Evolutionary conservation across 73 alveolate species (phyloP).

Genomic region (Uronychia binucleata): DNA sequence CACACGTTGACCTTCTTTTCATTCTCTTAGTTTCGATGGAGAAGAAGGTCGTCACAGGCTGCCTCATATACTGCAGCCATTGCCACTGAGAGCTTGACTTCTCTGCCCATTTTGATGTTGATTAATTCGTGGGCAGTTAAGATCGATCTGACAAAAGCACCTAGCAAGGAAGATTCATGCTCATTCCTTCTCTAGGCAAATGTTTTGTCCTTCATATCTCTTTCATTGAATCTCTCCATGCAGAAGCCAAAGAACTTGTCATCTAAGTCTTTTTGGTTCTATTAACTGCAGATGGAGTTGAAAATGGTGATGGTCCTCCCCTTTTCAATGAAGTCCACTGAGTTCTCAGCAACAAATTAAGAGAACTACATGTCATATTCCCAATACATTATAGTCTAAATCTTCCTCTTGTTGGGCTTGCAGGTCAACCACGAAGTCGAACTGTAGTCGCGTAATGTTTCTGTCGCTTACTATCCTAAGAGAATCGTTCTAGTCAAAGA

Average conservation of each 20-base stretch:
- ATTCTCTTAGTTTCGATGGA: not conserved
- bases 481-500: not conserved
- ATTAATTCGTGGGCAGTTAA: not conserved
- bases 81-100: not conserved
- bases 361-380: not conserved
- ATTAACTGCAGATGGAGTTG: not conserved
- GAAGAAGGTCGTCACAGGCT: not conserved
- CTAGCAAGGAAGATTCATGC: not conserved
- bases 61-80: not conserved
- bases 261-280: not conserved
- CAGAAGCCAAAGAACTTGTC: not conserved
- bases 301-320: not conserved
- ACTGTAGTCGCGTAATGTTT: not conserved
- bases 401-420: not conserved
- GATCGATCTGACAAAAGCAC: not conserved
- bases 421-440: not conserved
- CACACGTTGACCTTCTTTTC: no score
- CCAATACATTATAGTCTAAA: not conserved
- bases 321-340: not conserved
- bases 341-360: not conserved
- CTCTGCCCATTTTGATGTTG: not conserved
- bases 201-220: not conserved
- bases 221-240: not conserved
- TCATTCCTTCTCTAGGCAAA: not conserved
- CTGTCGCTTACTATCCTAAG: not conserved